Conservation (phyloP, 2,329 filamentous ascomycete genomes). For the Paraconiothyrium sp. region DNA sequence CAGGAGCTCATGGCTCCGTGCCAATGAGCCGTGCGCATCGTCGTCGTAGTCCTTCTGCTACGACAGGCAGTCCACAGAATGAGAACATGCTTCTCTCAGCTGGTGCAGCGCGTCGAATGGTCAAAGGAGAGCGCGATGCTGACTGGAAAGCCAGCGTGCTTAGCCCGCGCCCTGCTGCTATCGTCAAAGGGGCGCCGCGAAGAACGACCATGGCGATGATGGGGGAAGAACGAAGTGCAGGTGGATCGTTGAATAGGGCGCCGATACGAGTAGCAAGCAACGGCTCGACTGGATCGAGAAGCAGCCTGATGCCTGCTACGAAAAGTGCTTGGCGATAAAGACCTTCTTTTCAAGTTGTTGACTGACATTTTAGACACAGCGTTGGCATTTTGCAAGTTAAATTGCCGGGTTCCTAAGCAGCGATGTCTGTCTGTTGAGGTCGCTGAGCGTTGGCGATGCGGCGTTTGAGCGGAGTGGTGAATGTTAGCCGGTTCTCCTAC, state of each 20-base stretch:
- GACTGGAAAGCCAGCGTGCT: slow-evolving; percentile 66
- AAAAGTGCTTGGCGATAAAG: slow-evolving; percentile 49
- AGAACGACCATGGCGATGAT: slow-evolving; percentile 48
- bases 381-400: slow-evolving; percentile 8
- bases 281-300: slow-evolving; percentile 36
- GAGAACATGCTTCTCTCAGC: slow-evolving; percentile 71
- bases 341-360: slow-evolving; percentile 20
- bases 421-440: slow-evolving; percentile 9
- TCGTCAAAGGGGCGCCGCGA: slow-evolving; percentile 62
- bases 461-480: slow-evolving; percentile 12
- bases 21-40: slow-evolving; percentile 56
- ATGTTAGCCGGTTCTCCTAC: neutral
- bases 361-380: slow-evolving; percentile 19
- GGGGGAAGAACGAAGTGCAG: slow-evolving; percentile 40
- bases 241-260: slow-evolving; percentile 35
- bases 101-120: slow-evolving; percentile 72
- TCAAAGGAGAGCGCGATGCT: slow-evolving; percentile 67
- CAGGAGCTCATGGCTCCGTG: slow-evolving; percentile 52
- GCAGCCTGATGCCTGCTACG: slow-evolving; percentile 40
- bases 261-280: slow-evolving; percentile 46
- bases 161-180: slow-evolving; percentile 67
- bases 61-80: slow-evolving; percentile 61
- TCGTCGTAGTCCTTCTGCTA: slow-evolving; percentile 64
- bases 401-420: neutral
- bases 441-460: slow-evolving; percentile 13